A percentile compares a stretch with the other conserved stretches of the same genome.
Evolutionary conservation across 2,329 filamentous ascomycete genomes (phyloP).

Genomic region (Alternaria brassicae): DNA sequence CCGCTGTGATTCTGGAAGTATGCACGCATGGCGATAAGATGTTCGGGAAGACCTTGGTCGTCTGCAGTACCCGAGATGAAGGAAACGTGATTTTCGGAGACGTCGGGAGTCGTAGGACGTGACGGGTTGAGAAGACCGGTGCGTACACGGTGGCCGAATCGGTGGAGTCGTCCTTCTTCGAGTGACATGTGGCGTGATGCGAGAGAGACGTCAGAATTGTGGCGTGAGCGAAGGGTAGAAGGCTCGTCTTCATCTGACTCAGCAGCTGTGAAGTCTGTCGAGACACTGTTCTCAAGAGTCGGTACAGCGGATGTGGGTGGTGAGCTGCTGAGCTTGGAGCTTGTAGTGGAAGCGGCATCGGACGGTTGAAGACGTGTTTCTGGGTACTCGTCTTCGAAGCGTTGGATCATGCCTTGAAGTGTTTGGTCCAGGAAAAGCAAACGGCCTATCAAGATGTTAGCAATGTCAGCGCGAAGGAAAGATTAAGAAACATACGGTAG

Average conservation of each 20-base stretch:
- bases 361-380: slow-evolving; percentile 70
- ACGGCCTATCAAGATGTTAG: slow-evolving; percentile 61
- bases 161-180: slow-evolving; percentile 75
- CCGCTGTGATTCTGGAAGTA: slow-evolving; percentile 70
- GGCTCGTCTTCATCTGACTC: slow-evolving; percentile 54
- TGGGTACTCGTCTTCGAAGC: slow-evolving; percentile 95
- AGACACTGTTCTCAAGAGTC: slow-evolving; percentile 38
- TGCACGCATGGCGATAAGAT: slow-evolving; percentile 64
- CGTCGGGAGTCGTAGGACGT: slow-evolving; percentile 33
- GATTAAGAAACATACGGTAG: slow-evolving; percentile 68
- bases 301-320: slow-evolving; percentile 39
- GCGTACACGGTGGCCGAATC: slow-evolving; percentile 70
- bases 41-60: slow-evolving; percentile 44
- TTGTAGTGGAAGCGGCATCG: slow-evolving; percentile 39
- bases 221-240: slow-evolving; percentile 61
- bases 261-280: slow-evolving; percentile 30
- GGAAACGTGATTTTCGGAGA: slow-evolving; percentile 17
- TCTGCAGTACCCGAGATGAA: slow-evolving; percentile 46
- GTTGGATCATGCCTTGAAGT: slow-evolving; percentile 86
- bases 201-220: slow-evolving; percentile 71
- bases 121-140: slow-evolving; percentile 63
- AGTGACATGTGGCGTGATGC: slow-evolving; percentile 69
- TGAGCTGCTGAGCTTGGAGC: slow-evolving; percentile 42
- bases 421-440: slow-evolving; percentile 89
- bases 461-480: not conserved